These are phyloP conservation scores for Pestalotiopsis sp. DNA, from an alignment of 2,329 filamentous ascomycete species.

Conservation along the genomic window DNA sequence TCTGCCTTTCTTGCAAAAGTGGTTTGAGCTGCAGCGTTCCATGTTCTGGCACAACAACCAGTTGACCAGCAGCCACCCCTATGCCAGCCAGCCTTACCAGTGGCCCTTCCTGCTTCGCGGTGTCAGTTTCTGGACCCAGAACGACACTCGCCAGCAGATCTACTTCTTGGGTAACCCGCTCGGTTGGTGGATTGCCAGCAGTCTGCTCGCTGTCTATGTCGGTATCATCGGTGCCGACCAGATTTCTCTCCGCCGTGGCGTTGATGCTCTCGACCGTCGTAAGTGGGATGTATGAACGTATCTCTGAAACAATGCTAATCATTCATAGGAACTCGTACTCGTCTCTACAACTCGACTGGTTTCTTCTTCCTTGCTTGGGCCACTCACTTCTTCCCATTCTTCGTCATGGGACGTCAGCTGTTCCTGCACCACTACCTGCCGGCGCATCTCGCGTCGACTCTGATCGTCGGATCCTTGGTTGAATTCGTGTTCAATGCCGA, in stretches of 20 bases:
- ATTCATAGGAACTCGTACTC: conserved; percentile 76
- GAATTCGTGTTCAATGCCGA: conserved; percentile 97
- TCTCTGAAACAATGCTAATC: conserved; percentile 30
- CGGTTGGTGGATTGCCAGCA: conserved; percentile 96
- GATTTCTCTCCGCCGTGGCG: conserved; percentile 85
- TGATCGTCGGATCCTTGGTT: conserved; percentile 87
- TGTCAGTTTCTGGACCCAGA: conserved; percentile 99
- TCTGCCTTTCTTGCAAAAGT: conserved; percentile 89
- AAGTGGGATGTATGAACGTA: conserved; percentile 48
- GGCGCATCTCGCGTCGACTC: conserved; percentile 84
- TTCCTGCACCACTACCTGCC: conserved; percentile 98
- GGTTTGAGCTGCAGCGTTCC: conserved; percentile 91
- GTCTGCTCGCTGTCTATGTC: conserved; percentile 87
- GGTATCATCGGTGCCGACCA: conserved; percentile 94
- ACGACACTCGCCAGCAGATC: conserved; percentile 92
- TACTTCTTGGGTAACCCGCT: conserved; percentile 98
- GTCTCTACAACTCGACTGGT: conserved; percentile 96
- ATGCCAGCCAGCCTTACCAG: conserved; percentile 90
- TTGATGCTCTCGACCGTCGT: conserved; percentile 93
- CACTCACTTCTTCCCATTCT: conserved; percentile 97
- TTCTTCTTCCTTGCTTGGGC: conserved; percentile 99
- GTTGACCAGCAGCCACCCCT: conserved; percentile 94
- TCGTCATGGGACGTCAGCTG: conserved; percentile 94
- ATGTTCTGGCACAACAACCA: conserved; percentile 99
- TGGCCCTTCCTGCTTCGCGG: conserved; percentile 98